Evolutionary conservation across 352 stramenopile species (phyloP), one percentile per base, ranked within the genome.

Genomic region (Pythium graminicola): DNA sequence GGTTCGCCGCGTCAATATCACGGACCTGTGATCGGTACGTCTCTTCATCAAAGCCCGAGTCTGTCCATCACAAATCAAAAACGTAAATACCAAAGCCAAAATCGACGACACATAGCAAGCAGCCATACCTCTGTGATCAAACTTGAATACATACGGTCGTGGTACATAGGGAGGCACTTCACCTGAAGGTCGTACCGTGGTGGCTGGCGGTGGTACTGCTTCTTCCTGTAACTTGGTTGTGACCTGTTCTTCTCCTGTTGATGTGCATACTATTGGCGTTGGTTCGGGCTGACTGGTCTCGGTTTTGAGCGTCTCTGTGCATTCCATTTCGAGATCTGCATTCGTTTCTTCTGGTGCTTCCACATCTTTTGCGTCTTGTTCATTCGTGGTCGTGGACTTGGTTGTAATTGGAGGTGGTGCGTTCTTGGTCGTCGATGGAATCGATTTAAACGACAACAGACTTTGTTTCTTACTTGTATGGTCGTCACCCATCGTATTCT

Each of bases 31-130:
- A 50, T 1, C 54, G 51, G 50, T 92, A 92, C 23, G 68, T 78
- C 3, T 70, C 45, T 46, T 76, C 54, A 53, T 87, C 73, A 54
- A 90, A 92, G n/a, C 81, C 83, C 13, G 79, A 90, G 55, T 64
- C 72, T 69, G 43, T 16, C n/a, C 11, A 9, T n/a, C n/a, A n/a
- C n/a, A n/a, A n/a, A n/a, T n/a, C 29, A 35, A 35, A 13, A 35
- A 35, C 29, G 29, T n/a, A n/a, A n/a, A n/a, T n/a, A n/a, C n/a
- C n/a, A n/a, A n/a, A n/a, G n/a, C n/a, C n/a, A n/a, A n/a, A n/a
- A n/a, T n/a, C n/a, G n/a, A n/a, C n/a, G n/a, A n/a, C n/a, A n/a
- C n/a, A n/a, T n/a, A n/a, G n/a, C n/a, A n/a, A n/a, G n/a, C n/a
- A n/a, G 5, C 11, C 36, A 49, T 22, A 73, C 67, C 67, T 49